Evolutionary conservation across 2,329 filamentous ascomycete genomes (phyloP).

Genomic region (Cytospora piceicola): DNA sequence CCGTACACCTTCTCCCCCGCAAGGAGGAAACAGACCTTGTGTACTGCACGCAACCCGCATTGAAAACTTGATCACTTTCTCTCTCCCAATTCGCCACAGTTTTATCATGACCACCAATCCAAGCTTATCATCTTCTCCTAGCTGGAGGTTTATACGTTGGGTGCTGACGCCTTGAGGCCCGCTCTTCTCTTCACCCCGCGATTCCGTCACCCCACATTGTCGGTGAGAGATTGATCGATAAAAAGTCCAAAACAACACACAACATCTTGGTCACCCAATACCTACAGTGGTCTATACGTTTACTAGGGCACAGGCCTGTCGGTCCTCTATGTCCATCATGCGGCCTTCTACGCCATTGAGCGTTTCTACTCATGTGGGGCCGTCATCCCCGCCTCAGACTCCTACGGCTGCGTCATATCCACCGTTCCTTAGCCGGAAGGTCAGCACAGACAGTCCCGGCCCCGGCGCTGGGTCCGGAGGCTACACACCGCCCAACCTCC

Average conservation of each 20-base stretch:
- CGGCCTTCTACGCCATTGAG: constrained; percentile 44
- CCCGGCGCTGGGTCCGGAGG: constrained; percentile 19
- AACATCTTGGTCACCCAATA: constrained; percentile 19
- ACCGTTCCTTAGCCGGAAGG: constrained; percentile 39
- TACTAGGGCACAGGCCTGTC: neutral
- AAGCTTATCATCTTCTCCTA: constrained; percentile 47
- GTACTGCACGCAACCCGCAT: constrained; percentile 29
- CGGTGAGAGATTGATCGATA: constrained; percentile 34
- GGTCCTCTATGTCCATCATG: constrained; percentile 36
- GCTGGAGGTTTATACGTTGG: constrained; percentile 51
- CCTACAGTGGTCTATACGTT: constrained; percentile 16
- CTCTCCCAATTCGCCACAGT: constrained; percentile 36
- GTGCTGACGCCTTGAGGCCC: constrained; percentile 47
- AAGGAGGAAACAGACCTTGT: constrained; percentile 19
- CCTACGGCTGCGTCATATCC: constrained; percentile 41
- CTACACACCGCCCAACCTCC: constrained; percentile 30
- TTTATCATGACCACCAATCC: constrained; percentile 53
- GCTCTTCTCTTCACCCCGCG: constrained; percentile 35
- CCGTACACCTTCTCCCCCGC: constrained; percentile 16
- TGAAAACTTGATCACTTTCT: neutral
- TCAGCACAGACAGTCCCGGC: constrained; percentile 30
- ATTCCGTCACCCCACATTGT: constrained; percentile 38
- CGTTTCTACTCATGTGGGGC: constrained; percentile 41
- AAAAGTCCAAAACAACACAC: constrained; percentile 31
- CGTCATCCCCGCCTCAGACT: constrained; percentile 49